These are phyloP conservation scores for Suillus variegatus DNA, from an alignment of 768 basidiomycete genomes.

Conservation along the genomic window DNA sequence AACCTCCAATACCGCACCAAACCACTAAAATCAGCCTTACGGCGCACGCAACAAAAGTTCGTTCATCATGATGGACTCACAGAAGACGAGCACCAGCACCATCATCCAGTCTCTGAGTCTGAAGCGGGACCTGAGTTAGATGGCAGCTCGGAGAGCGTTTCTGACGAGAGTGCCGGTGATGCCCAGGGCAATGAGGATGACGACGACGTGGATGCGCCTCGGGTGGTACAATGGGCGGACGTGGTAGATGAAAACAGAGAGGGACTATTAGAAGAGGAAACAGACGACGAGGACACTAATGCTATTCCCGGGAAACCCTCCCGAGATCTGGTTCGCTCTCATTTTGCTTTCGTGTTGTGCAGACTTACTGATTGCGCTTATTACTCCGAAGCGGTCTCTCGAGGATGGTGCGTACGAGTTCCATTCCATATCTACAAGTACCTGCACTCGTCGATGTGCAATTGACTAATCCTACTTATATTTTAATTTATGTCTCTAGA, in stretches of 20 bases:
- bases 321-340: slow-evolving; percentile 17
- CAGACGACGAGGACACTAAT: slow-evolving; percentile 17
- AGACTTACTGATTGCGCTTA: neutral
- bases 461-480: slow-evolving; percentile 12
- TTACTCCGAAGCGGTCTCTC: slow-evolving; percentile 26
- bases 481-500: slow-evolving; percentile 37
- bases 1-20: slow-evolving; percentile 7
- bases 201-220: slow-evolving; percentile 37
- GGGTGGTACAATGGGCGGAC: slow-evolving; percentile 64
- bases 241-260: slow-evolving; percentile 36
- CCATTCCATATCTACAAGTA: neutral
- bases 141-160: slow-evolving; percentile 2
- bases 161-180: slow-evolving; percentile 1
- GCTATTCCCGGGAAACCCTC: slow-evolving; percentile 11
- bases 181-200: slow-evolving; percentile 30
- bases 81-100: neutral
- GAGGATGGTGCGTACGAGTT: slow-evolving; percentile 26
- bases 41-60: slow-evolving; percentile 20
- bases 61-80: neutral
- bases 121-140: neutral
- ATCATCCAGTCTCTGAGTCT: neutral
- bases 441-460: neutral
- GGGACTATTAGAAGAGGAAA: slow-evolving; percentile 13
- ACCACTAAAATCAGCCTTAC: slow-evolving; percentile 11
- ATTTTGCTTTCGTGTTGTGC: neutral